Evolutionary conservation across 2,329 filamentous ascomycete species (phyloP).

Genomic region (Ceratocystis papillata): DNA sequence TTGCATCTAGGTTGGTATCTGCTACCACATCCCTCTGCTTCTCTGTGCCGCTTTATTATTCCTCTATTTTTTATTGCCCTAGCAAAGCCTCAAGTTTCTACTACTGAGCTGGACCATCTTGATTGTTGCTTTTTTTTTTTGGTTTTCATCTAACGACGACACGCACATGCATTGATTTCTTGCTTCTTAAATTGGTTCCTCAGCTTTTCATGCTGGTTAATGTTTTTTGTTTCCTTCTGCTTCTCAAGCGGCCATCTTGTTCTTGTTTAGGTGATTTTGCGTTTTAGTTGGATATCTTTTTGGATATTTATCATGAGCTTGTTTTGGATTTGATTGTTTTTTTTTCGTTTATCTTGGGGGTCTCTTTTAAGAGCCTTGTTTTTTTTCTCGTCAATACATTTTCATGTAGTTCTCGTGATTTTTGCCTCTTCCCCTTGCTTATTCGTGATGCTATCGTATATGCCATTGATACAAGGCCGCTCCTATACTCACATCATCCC

Average conservation of each 20-base stretch:
- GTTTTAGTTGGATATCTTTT: neutral
- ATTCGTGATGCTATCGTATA: neutral
- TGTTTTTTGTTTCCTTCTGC: neutral
- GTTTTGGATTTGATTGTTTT: neutral
- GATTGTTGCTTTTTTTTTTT: neutral
- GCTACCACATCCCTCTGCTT: neutral
- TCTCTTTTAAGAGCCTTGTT: slow-evolving; percentile 8
- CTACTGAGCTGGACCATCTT: neutral
- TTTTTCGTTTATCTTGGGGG: neutral
- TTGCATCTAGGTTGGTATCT: neutral
- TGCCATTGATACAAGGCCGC: neutral
- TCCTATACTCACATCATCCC: neutral
- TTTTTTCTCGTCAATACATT: slow-evolving; percentile 21
- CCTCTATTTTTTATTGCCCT: neutral
- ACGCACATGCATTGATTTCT: slow-evolving; percentile 14
- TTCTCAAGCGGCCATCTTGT: neutral
- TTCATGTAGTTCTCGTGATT: slow-evolving; percentile 19
- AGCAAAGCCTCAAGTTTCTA: neutral
- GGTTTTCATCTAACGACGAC: slow-evolving; percentile 11
- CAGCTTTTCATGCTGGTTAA: neutral
- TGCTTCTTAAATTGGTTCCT: slow-evolving; percentile 18
- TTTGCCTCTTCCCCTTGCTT: slow-evolving; percentile 18
- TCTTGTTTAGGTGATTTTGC: neutral
- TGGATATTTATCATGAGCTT: neutral
- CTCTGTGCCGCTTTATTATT: neutral